These are phyloP conservation scores for Leptographium galeiforme DNA, from an alignment of 2,329 filamentous ascomycete species.

Conservation along the genomic window DNA sequence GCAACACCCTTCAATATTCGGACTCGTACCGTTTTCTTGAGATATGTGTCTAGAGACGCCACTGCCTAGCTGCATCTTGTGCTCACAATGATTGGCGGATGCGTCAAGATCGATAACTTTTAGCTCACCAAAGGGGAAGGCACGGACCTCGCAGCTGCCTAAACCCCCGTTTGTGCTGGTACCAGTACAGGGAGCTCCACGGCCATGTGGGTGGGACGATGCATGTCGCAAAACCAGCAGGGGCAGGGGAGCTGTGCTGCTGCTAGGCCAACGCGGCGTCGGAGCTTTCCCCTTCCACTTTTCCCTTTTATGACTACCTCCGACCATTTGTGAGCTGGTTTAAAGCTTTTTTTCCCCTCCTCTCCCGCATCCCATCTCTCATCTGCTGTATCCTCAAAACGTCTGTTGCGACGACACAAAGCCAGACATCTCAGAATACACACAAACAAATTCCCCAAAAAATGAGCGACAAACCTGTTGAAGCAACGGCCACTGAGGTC, in stretches of 20 bases:
- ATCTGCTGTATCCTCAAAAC: background rate
- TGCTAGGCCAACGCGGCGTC: background rate
- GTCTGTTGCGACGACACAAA: background rate
- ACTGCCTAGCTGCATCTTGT: too few relatives aligned
- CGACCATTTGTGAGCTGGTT: background rate
- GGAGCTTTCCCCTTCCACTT: background rate
- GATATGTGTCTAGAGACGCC: too few relatives aligned
- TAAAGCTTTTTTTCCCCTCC: background rate
- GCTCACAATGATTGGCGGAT: background rate
- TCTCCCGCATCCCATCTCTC: background rate
- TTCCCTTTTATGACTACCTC: background rate
- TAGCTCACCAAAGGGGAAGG: background rate
- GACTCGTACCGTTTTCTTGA: too few relatives aligned
- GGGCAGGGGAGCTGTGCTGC: background rate
- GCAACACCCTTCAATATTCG: too few relatives aligned
- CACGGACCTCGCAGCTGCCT: background rate
- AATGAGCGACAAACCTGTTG: constrained; percentile 10
- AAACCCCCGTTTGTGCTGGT: background rate
- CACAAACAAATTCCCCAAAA: background rate
- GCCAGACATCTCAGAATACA: background rate
- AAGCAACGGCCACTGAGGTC: constrained; percentile 5
- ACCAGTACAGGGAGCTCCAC: background rate
- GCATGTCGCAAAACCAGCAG: background rate
- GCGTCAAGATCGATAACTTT: background rate
- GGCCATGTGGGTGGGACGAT: background rate